These are phyloP conservation scores for Mycena venus DNA, from an alignment of 768 basidiomycete species.

Conservation along the genomic window DNA sequence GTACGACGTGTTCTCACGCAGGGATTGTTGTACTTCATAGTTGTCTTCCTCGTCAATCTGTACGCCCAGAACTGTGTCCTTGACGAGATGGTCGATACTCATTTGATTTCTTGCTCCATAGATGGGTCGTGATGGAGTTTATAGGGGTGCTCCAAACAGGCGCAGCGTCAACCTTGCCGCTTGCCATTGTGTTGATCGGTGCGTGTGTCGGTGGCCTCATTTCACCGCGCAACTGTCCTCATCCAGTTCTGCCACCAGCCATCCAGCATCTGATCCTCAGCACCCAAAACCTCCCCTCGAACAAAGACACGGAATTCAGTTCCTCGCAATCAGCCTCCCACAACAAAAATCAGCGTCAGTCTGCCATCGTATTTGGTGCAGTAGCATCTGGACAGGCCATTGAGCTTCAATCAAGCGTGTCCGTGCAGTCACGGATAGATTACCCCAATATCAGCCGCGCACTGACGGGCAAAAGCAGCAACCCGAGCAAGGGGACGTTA, in stretches of 20 bases:
- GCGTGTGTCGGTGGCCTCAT: neutral
- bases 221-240: neutral
- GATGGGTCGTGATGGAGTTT: constrained; percentile 20
- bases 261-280: constrained; percentile 15
- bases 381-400: neutral
- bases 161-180: neutral
- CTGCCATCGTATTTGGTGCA: neutral
- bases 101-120: neutral
- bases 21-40: constrained; percentile 13
- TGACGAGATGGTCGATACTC: neutral
- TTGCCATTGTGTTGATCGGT: constrained; percentile 6
- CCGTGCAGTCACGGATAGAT: neutral
- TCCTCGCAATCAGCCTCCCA: neutral
- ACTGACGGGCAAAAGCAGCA: neutral
- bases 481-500: neutral
- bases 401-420: neutral
- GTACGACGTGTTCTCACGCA: constrained; percentile 9
- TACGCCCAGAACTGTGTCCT: neutral
- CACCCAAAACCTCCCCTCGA: neutral
- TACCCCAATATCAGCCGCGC: neutral
- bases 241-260: neutral
- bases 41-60: constrained; percentile 23
- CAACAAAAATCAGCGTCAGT: neutral
- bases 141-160: neutral
- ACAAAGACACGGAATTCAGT: neutral